Conservation (phyloP, 2,329 filamentous ascomycete species). For the Penicillium verrucosum region DNA sequence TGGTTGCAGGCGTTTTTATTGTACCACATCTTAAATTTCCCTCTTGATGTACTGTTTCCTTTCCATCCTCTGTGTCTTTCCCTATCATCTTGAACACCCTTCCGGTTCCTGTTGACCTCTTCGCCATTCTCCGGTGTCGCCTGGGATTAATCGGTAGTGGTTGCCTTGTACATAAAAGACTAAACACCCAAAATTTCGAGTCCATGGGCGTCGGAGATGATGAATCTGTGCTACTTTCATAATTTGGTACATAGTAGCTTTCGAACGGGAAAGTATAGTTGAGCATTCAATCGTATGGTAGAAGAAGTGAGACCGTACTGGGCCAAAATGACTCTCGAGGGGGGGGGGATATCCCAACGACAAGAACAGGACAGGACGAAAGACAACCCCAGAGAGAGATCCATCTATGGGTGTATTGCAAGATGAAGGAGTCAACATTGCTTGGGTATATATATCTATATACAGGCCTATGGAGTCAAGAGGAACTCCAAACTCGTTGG, state of each 20-base stretch:
- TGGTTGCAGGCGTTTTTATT: constrained; percentile 37
- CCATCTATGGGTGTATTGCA: neutral
- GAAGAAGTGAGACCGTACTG: neutral
- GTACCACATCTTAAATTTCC: constrained; percentile 34
- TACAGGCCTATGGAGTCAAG: neutral
- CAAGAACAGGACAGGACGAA: no score
- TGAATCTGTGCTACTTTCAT: neutral
- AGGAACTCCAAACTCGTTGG: neutral
- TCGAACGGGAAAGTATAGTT: neutral
- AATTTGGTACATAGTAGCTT: neutral
- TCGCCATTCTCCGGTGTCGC: constrained; percentile 22
- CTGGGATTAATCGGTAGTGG: constrained; percentile 25
- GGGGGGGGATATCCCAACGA: no score
- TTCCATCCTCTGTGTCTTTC: constrained; percentile 24
- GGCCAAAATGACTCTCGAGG: no score
- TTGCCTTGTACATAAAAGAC: constrained; percentile 39
- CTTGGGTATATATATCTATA: neutral
- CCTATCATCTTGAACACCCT: constrained; percentile 23
- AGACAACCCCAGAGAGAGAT: neutral
- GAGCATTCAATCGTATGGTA: neutral
- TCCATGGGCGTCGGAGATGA: constrained; percentile 17
- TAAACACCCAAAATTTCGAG: constrained; percentile 26
- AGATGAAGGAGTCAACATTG: neutral
- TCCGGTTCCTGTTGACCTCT: constrained; percentile 24
- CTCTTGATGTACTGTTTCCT: constrained; percentile 23